Evolutionary conservation across 768 basidiomycete genomes (phyloP).

Genomic region (Boletus rubroflammeus): DNA sequence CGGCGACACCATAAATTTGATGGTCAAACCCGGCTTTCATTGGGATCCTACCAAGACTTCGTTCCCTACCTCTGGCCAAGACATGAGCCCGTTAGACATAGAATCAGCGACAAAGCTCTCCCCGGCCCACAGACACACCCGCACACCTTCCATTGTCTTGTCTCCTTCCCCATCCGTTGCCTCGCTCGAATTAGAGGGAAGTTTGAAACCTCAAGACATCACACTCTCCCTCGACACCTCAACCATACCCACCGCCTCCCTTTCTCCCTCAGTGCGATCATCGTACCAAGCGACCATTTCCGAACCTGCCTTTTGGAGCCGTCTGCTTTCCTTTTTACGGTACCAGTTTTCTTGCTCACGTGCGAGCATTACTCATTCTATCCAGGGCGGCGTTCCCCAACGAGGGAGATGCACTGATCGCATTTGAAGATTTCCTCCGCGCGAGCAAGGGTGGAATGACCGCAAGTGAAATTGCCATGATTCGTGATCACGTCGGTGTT

Average conservation of each 20-base stretch:
- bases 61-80: conserved; percentile 23
- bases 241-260: conserved; percentile 42
- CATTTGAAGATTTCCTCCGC: conserved; percentile 85
- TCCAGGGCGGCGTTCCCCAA: conserved; percentile 58
- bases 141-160: conserved; percentile 75
- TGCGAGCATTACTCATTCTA: neutral
- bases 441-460: conserved; percentile 78
- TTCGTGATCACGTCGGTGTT: conserved; percentile 84
- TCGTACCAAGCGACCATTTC: conserved; percentile 50
- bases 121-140: conserved; percentile 46
- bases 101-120: conserved; percentile 26
- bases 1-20: conserved; percentile 80
- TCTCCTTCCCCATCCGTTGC: conserved; percentile 66
- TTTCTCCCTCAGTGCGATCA: conserved; percentile 35
- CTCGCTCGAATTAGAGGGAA: conserved; percentile 40
- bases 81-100: conserved; percentile 17
- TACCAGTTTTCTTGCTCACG: conserved; percentile 17
- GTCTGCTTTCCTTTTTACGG: conserved; percentile 62
- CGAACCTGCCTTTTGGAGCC: conserved; percentile 77
- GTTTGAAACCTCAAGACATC: conserved; percentile 48
- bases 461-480: conserved; percentile 85
- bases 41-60: conserved; percentile 52
- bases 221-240: conserved; percentile 65
- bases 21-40: conserved; percentile 74
- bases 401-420: conserved; percentile 59